These are phyloP conservation scores for Talaromyces piceae DNA, from an alignment of 2,329 filamentous ascomycete genomes.

Conservation along the genomic window DNA sequence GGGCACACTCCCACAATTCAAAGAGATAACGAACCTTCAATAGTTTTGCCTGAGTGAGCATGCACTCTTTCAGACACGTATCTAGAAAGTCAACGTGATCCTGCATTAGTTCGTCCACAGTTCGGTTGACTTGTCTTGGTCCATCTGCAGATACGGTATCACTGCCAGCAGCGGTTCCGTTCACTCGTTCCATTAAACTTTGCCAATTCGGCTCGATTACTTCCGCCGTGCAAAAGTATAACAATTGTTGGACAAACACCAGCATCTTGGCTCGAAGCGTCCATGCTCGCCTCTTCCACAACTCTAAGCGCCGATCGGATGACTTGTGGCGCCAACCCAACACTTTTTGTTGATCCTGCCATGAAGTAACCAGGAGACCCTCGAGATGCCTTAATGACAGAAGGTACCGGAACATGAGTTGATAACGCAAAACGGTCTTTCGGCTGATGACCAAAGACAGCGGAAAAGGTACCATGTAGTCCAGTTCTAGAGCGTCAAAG, in stretches of 20 bases:
- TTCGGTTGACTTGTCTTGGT: slow-evolving; percentile 54
- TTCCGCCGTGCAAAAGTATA: slow-evolving; percentile 95
- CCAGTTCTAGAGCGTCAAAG: slow-evolving; percentile 86
- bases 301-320: slow-evolving; percentile 64
- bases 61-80: slow-evolving; percentile 96
- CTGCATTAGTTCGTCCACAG: slow-evolving; percentile 97
- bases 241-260: slow-evolving; percentile 89
- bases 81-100: slow-evolving; percentile 98
- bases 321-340: slow-evolving; percentile 77
- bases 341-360: slow-evolving; percentile 81
- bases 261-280: slow-evolving; percentile 89
- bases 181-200: slow-evolving; percentile 79
- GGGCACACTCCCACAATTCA: too few species aligned
- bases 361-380: slow-evolving; percentile 74
- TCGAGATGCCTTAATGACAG: slow-evolving; percentile 85
- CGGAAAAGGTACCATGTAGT: slow-evolving; percentile 91
- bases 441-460: slow-evolving; percentile 91
- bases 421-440: slow-evolving; percentile 94
- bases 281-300: slow-evolving; percentile 90
- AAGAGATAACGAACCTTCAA: slow-evolving; percentile 57
- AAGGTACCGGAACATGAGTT: slow-evolving; percentile 90
- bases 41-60: slow-evolving; percentile 94
- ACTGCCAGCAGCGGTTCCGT: slow-evolving; percentile 44
- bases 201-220: slow-evolving; percentile 98
- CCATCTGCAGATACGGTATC: slow-evolving; percentile 30